A percentile compares a stretch with the other conserved stretches of the same genome.
Evolutionary conservation across 2,329 filamentous ascomycete genomes (phyloP).

Genomic region (Dactylellina leptospora): DNA sequence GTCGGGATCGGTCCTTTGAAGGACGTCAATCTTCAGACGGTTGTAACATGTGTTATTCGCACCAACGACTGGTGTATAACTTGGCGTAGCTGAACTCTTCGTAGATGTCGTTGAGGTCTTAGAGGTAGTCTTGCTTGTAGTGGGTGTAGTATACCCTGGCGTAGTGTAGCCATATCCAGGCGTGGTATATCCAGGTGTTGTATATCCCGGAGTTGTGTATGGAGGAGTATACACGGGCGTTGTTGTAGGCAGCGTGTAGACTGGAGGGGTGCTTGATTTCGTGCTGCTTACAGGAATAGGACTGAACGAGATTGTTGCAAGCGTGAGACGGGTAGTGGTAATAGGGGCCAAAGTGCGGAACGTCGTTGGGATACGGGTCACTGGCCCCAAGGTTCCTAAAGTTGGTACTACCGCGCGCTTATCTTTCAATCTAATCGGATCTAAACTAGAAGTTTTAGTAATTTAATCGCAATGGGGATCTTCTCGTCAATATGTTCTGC

Average conservation of each 20-base stretch:
- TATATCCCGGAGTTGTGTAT: slow-evolving; percentile 7
- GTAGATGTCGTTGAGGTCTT: slow-evolving; percentile 9
- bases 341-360: too few species aligned
- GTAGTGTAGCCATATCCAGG: slow-evolving; percentile 24
- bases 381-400: background rate
- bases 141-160: slow-evolving; percentile 24
- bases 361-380: slow-evolving; percentile 1
- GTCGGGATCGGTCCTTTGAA: slow-evolving; percentile 38
- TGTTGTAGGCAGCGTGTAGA: too few species aligned
- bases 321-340: slow-evolving; percentile 4
- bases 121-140: slow-evolving; percentile 7
- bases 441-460: background rate
- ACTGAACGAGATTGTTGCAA: slow-evolving; percentile 1
- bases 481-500: too few species aligned
- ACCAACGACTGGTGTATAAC: slow-evolving; percentile 41
- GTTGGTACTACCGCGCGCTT: background rate
- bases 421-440: slow-evolving; percentile 1
- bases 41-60: slow-evolving; percentile 49
- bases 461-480: too few species aligned
- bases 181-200: slow-evolving; percentile 2
- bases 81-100: slow-evolving; percentile 25
- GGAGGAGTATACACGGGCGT: slow-evolving; percentile 25
- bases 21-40: slow-evolving; percentile 49
- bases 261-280: too few species aligned
- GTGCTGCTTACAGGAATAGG: background rate